Evolutionary conservation across 2,329 filamentous ascomycete genomes (phyloP).

Genomic region (Penicillium sp.): DNA sequence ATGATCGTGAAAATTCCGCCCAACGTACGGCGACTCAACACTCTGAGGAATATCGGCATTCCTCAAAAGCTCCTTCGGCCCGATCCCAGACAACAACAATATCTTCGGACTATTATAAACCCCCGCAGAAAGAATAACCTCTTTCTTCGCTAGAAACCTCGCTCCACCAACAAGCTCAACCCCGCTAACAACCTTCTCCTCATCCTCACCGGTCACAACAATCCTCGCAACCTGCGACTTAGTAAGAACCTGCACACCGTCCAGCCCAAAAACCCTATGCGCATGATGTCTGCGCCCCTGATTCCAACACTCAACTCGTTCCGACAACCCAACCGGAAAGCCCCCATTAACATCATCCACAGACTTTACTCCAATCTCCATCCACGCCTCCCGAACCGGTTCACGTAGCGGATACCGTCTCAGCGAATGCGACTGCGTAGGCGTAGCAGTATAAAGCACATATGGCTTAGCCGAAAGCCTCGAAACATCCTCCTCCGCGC

Average conservation of each 20-base stretch:
- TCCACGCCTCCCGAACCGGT: neutral
- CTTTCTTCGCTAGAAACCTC: neutral
- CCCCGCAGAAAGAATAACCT: slow-evolving; percentile 1
- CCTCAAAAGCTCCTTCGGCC: neutral
- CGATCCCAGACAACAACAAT: neutral
- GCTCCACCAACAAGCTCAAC: neutral
- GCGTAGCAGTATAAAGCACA: neutral
- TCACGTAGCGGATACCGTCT: neutral
- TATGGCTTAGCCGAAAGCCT: neutral
- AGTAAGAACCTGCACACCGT: neutral
- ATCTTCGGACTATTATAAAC: neutral
- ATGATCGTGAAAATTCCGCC: neutral
- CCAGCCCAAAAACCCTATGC: neutral
- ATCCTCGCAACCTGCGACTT: neutral
- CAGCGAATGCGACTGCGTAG: neutral
- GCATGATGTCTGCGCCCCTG: neutral
- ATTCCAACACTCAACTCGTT: neutral
- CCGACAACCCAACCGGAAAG: neutral
- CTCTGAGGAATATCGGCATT: neutral
- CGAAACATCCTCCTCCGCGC: neutral
- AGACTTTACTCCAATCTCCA: neutral
- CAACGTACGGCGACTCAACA: neutral
- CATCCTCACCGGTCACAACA: neutral
- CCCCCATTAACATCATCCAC: neutral
- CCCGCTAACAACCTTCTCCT: neutral